A percentile compares a stretch with the other conserved stretches of the same genome.
These are phyloP conservation scores for Trametes villosa DNA, from an alignment of 768 basidiomycete genomes.

Conservation along the genomic window DNA sequence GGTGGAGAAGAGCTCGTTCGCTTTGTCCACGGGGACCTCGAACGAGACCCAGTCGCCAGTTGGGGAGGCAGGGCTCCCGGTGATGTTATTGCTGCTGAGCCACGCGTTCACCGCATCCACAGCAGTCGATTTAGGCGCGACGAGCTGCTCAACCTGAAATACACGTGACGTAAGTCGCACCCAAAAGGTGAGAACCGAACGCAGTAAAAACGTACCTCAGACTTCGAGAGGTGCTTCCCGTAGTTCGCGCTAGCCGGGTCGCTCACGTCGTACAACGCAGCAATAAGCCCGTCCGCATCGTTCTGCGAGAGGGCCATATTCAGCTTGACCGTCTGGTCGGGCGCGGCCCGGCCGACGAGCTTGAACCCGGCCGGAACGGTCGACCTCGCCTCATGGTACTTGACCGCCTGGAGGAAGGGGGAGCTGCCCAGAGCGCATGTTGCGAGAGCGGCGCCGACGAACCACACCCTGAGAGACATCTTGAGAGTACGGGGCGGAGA, in stretches of 20 bases:
- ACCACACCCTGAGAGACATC: too few relatives aligned
- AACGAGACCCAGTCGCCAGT: conserved; percentile 34
- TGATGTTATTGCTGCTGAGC: conserved; percentile 28
- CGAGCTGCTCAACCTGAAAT: conserved; percentile 23
- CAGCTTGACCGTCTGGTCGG: conserved; percentile 33
- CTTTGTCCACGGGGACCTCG: conserved; percentile 29
- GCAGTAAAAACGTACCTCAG: conserved; percentile 33
- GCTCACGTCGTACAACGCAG: conserved; percentile 37
- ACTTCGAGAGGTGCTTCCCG: conserved; percentile 39
- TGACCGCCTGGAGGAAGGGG: too few relatives aligned
- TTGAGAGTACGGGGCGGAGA: too few relatives aligned
- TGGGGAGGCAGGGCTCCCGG: conserved; percentile 20
- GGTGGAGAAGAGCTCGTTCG: conserved; percentile 31
- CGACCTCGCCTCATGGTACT: not conserved
- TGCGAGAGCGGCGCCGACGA: too few relatives aligned
- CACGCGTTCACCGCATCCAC: conserved; percentile 28
- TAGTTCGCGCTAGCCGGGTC: conserved; percentile 35
- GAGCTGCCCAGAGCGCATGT: too few relatives aligned
- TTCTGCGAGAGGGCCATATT: conserved; percentile 39
- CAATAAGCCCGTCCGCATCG: conserved; percentile 37
- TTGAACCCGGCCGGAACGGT: conserved; percentile 34
- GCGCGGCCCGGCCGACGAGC: conserved; percentile 31
- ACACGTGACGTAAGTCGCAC: not conserved
- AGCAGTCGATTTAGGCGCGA: conserved; percentile 25
- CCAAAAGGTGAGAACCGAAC: too few relatives aligned